Evolutionary conservation across 805 yeast genomes (phyloP).

Genomic region (Saccharomycopsis guyanensis): DNA sequence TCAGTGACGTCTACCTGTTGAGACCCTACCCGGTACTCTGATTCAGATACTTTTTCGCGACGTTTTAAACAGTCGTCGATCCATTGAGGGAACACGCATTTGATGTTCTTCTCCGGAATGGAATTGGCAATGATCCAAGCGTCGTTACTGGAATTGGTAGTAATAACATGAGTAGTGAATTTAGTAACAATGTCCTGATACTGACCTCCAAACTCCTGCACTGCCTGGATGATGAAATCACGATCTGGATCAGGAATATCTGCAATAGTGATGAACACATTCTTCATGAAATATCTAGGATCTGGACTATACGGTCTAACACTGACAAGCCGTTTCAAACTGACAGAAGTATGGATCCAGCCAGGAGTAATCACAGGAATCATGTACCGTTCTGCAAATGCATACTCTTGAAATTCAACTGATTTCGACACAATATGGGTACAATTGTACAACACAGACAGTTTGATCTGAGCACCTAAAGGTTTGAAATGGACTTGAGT

Average conservation of each 20-base stretch:
- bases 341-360: slow-evolving; percentile 51
- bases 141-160: slow-evolving; percentile 45
- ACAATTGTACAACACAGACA: slow-evolving; percentile 22
- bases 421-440: slow-evolving; percentile 48
- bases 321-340: slow-evolving; percentile 36
- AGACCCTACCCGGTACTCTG: slow-evolving; percentile 42
- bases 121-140: slow-evolving; percentile 49
- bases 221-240: slow-evolving; percentile 57
- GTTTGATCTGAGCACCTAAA: slow-evolving; percentile 22
- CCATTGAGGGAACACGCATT: slow-evolving; percentile 75
- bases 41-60: slow-evolving; percentile 43
- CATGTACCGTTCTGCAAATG: slow-evolving; percentile 41
- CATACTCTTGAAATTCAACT: slow-evolving; percentile 45
- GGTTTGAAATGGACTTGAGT: slow-evolving; percentile 23
- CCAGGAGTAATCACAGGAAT: slow-evolving; percentile 56
- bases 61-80: slow-evolving; percentile 58
- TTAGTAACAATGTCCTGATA: slow-evolving; percentile 50
- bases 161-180: slow-evolving; percentile 73
- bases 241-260: slow-evolving; percentile 55
- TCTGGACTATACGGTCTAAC: slow-evolving; percentile 64
- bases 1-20: slow-evolving; percentile 21
- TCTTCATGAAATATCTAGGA: slow-evolving; percentile 55
- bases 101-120: slow-evolving; percentile 35
- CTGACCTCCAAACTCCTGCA: slow-evolving; percentile 64
- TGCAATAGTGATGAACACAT: slow-evolving; percentile 53